Conservation (phyloP, 176 grass and related monocot species). For the Guadua angustifolia region DNA sequence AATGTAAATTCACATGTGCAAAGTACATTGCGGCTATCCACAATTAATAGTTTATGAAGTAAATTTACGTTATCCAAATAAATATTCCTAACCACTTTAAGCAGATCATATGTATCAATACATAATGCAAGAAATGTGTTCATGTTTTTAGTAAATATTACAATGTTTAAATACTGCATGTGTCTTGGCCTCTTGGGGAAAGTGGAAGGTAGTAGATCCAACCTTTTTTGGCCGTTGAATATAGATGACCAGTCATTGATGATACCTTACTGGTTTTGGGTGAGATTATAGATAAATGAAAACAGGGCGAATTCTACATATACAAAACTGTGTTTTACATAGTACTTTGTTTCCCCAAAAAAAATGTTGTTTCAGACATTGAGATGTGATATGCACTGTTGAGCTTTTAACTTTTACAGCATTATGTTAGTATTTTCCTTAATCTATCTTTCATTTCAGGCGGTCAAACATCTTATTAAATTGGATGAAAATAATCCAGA, state of each 20-base stretch:
- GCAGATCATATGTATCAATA: constrained; percentile 14
- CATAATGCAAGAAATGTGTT: not conserved
- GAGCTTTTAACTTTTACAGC: constrained; percentile 11
- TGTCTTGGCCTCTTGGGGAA: constrained; percentile 4
- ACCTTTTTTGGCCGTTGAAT: not conserved
- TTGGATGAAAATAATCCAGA: constrained; percentile 85
- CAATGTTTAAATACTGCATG: not conserved
- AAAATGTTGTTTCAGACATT: not conserved
- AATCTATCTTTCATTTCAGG: constrained; percentile 59
- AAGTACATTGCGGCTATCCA: not conserved
- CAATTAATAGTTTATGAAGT: constrained; percentile 5
- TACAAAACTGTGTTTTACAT: not conserved
- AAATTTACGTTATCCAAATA: not conserved
- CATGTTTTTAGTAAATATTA: not conserved
- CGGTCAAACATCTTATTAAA: constrained; percentile 87
- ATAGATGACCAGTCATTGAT: not conserved
- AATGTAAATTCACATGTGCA: constrained; percentile 10
- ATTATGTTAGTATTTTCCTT: constrained; percentile 4
- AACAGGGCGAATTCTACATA: not conserved
- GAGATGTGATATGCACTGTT: not conserved
- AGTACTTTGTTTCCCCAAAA: not conserved
- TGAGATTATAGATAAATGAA: constrained; percentile 23
- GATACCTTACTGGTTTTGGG: not conserved
- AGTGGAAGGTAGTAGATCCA: not conserved
- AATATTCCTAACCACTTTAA: constrained; percentile 19